Base-by-base conservation (phyloP, 257 asterid species). In the Lithospermum erythrorhizon region DNA sequence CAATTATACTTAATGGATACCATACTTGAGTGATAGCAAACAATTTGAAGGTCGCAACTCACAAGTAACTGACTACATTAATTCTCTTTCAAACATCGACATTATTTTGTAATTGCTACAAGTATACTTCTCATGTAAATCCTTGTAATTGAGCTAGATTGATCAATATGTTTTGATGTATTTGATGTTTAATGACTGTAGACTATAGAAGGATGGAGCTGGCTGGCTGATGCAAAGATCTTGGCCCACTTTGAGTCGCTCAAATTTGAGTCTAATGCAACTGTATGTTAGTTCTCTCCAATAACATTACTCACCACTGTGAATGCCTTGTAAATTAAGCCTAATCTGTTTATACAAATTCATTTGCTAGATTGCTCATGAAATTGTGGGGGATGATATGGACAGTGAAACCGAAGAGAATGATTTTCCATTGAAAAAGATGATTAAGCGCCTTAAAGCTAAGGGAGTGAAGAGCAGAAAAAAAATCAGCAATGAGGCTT, bases 371-470 rank as follows among this genome's bases (percentile, higher is more conserved):
- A 86, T 80, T 68, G 71, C 73, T 69, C 67, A 78, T 17, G 88
- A 69, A 71, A 74, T 56, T 67, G 77, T 68, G 27, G 99, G 83
- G 64, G 94, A 84, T 60, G 96, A 86, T 59, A 65, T 70, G 79
- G 96, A 85, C 65, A 87, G 94, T 76, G 99, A 87, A 76, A 80
- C 84, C 30, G 99, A 89, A 76, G 95, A 87, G 59, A 89, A 80
- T 75, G 99, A 93, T 79, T 79, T 93, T 85, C 96, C 99, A 45
- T 72, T 93, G 69, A 94, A 82, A 23, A 93, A 89, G 83, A 79
- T 93, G 72, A 80, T 89, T 80, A 81, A 93, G 73, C 94, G 81
- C 61, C 79, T 93, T 58, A 90, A 87, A 77, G 95, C 99, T 53
- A 93, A 82, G 80, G 87, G 73, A 57, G 78, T 89, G 35, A 87